Evolutionary conservation across 2,329 filamentous ascomycete genomes (phyloP).

Genomic region (Microdochium trichocladiopsis): DNA sequence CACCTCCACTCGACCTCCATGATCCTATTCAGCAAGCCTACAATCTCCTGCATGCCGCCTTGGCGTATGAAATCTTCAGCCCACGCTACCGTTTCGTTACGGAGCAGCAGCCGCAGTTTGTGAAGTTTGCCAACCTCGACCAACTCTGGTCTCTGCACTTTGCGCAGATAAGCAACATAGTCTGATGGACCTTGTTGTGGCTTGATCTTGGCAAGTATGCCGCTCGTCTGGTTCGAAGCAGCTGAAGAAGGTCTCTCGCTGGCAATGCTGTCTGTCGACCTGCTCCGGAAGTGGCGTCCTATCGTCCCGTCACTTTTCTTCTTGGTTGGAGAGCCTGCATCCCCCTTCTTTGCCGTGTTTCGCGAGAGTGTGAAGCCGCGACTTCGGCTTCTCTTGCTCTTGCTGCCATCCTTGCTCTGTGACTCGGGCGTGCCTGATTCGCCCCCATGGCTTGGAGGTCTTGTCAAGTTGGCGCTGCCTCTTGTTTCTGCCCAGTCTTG

Average conservation of each 20-base stretch:
- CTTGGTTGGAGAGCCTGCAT: constrained; percentile 65
- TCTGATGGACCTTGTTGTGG: constrained; percentile 70
- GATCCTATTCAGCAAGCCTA: constrained; percentile 79
- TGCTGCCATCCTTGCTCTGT: constrained; percentile 30
- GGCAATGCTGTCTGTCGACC: constrained; percentile 64
- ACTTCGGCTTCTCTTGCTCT: constrained; percentile 56
- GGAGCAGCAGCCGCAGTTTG: constrained; percentile 79
- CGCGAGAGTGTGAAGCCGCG: constrained; percentile 74
- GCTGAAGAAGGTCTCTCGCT: constrained; percentile 50
- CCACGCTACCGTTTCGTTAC: constrained; percentile 95
- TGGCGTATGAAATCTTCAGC: constrained; percentile 85
- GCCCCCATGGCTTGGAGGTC: constrained; percentile 37
- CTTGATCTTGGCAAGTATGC: constrained; percentile 61
- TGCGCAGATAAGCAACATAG: constrained; percentile 79
- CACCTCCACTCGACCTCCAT: constrained; percentile 95
- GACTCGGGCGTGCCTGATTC: constrained; percentile 27
- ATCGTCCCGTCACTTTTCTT: constrained; percentile 62
- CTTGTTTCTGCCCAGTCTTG: constrained; percentile 73
- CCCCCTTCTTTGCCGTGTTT: constrained; percentile 39
- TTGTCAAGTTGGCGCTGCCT: constrained; percentile 33
- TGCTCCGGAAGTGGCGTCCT: constrained; percentile 60
- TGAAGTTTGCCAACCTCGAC: constrained; percentile 94
- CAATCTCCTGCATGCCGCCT: constrained; percentile 88
- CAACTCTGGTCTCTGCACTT: constrained; percentile 71
- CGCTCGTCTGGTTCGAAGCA: constrained; percentile 47